Conservation (phyloP, 805 yeast genomes). For the Kazachstania bromeliacearum region DNA sequence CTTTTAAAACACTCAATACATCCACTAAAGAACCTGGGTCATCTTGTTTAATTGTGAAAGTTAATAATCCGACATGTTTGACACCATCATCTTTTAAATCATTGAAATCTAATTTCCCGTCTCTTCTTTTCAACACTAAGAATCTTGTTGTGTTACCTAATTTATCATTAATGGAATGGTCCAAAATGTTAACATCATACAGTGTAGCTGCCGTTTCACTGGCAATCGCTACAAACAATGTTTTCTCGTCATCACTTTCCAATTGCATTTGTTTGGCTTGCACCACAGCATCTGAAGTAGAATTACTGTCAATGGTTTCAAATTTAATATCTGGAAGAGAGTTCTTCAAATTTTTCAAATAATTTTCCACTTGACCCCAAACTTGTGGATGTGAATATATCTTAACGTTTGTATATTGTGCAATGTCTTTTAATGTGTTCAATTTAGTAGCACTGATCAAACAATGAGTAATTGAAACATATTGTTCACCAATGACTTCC, state of each 20-base stretch:
- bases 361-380: slow-evolving; percentile 82
- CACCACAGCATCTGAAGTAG: slow-evolving; percentile 83
- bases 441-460: slow-evolving; percentile 37
- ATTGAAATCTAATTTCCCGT: background rate
- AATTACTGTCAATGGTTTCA: slow-evolving; percentile 53
- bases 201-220: slow-evolving; percentile 56
- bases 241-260: slow-evolving; percentile 26
- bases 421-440: slow-evolving; percentile 12
- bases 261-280: slow-evolving; percentile 32
- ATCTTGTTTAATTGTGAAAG: slow-evolving; percentile 56
- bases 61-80: slow-evolving; percentile 40
- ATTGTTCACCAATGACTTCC: slow-evolving; percentile 64
- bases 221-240: slow-evolving; percentile 59
- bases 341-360: slow-evolving; percentile 34
- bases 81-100: slow-evolving; percentile 2
- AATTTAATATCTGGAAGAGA: slow-evolving; percentile 28
- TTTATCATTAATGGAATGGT: slow-evolving; percentile 57
- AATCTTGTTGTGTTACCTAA: slow-evolving; percentile 79
- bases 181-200: slow-evolving; percentile 47
- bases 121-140: slow-evolving; percentile 47
- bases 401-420: slow-evolving; percentile 34
- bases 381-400: slow-evolving; percentile 95
- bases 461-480: slow-evolving; percentile 75
- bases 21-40: slow-evolving; percentile 68
- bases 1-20: slow-evolving; percentile 49